Evolutionary conservation across 1,284 basidiomycete species (phyloP).

Genomic region (Sporisorium iseilematis-ciliati): DNA sequence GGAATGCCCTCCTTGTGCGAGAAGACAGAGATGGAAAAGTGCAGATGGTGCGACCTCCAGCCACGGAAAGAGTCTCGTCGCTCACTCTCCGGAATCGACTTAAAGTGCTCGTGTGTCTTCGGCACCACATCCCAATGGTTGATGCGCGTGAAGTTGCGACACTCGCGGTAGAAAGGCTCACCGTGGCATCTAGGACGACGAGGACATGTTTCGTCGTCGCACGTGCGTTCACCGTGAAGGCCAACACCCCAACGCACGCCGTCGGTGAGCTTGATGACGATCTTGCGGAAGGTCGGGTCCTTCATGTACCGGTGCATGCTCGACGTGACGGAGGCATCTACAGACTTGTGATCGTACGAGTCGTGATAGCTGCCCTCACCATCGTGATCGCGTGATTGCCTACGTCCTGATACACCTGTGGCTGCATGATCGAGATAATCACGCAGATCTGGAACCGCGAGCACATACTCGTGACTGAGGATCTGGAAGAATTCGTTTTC

Average conservation of each 20-base stretch:
- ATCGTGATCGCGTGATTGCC: conserved; percentile 15
- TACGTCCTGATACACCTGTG: conserved; percentile 65
- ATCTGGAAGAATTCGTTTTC: conserved; percentile 88
- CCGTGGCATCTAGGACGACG: conserved; percentile 74
- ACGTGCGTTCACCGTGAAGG: conserved; percentile 85
- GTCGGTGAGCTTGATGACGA: conserved; percentile 77
- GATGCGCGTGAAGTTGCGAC: conserved; percentile 84
- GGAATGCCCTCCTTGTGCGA: conserved; percentile 71
- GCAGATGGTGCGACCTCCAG: conserved; percentile 94
- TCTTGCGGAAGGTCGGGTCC: conserved; percentile 59
- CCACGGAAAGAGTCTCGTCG: conserved; percentile 82
- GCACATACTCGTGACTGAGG: conserved; percentile 76
- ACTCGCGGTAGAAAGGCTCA: conserved; percentile 79
- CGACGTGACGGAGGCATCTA: conserved; percentile 29
- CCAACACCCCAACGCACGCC: conserved; percentile 94
- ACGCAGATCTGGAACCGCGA: conserved; percentile 70
- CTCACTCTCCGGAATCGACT: conserved; percentile 59
- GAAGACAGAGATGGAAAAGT: conserved; percentile 87
- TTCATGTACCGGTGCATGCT: conserved; percentile 55
- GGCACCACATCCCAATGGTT: conserved; percentile 86
- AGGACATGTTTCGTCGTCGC: conserved; percentile 78
- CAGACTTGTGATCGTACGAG: conserved; percentile 37
- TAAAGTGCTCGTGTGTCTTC: conserved; percentile 73
- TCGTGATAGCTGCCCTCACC: conserved; percentile 35
- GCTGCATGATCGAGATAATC: conserved; percentile 72